These are phyloP conservation scores for Melastoma candidum DNA, from an alignment of 441 rosid genomes.

Conservation along the genomic window DNA sequence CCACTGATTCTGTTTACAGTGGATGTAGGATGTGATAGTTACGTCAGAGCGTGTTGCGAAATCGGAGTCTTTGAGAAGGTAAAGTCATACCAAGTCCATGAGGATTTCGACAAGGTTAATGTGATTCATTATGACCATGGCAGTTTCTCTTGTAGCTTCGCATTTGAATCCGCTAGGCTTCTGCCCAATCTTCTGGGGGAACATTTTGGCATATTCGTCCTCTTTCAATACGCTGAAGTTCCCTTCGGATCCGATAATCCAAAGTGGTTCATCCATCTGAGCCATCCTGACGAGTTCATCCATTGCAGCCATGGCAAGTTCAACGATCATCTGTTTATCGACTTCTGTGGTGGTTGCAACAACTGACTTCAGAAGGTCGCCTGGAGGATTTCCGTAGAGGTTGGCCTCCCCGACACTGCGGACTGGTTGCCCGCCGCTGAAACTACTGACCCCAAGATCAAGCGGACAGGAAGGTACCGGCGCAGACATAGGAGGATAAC, in stretches of 20 bases:
- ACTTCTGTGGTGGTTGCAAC: constrained; percentile 40
- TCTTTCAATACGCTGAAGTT: constrained; percentile 31
- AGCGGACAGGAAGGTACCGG: constrained; percentile 51
- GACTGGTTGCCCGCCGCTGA: constrained; percentile 36
- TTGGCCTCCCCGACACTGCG: constrained; percentile 35
- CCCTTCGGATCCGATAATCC: constrained; percentile 56
- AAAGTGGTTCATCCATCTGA: constrained; percentile 66
- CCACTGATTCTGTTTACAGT: constrained; percentile 57
- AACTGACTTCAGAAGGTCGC: constrained; percentile 62
- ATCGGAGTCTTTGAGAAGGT: neutral
- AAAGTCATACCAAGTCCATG: constrained; percentile 58
- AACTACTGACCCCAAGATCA: constrained; percentile 53
- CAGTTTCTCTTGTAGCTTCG: constrained; percentile 71
- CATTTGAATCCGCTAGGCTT: constrained; percentile 49
- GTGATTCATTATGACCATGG: constrained; percentile 59
- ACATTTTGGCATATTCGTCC: constrained; percentile 50
- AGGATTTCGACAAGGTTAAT: constrained; percentile 57
- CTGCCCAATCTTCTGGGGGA: constrained; percentile 50
- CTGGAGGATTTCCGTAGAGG: constrained; percentile 35
- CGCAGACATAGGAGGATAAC: constrained; percentile 55
- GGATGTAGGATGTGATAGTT: constrained; percentile 6
- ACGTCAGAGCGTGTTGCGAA: neutral
- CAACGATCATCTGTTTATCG: constrained; percentile 58
- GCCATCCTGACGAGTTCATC: constrained; percentile 70
- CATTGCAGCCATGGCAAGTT: constrained; percentile 86